These are phyloP conservation scores for Trametes polyzona DNA, from an alignment of 1,284 basidiomycete species.

Conservation along the genomic window DNA sequence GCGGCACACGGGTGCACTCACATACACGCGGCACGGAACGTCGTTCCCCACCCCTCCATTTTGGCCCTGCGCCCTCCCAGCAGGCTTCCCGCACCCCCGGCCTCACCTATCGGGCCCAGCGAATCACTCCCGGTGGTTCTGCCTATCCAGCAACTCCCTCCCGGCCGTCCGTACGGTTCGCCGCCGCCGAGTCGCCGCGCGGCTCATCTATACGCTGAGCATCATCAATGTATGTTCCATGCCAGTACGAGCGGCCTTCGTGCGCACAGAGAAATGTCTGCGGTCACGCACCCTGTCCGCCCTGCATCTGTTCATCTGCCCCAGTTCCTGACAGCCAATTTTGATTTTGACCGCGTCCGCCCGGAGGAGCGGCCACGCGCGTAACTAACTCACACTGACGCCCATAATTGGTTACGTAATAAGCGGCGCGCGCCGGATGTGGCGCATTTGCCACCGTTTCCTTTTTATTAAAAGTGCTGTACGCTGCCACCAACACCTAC, in stretches of 20 bases:
- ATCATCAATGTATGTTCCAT: not conserved
- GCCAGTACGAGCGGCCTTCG: not conserved
- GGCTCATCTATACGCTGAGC: not conserved
- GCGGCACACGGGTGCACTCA: not conserved
- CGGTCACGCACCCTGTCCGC: not conserved
- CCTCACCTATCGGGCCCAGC: slow-evolving; percentile 12
- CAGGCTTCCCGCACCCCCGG: not conserved
- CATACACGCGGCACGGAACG: slow-evolving; percentile 10
- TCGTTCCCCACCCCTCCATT: not conserved
- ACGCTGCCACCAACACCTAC: not conserved
- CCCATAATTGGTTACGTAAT: slow-evolving; percentile 7
- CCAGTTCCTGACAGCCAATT: not conserved
- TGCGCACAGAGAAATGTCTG: not conserved
- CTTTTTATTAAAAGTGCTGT: not conserved
- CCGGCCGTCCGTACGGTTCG: slow-evolving; percentile 4
- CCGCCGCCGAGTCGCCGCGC: slow-evolving; percentile 2
- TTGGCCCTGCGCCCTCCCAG: not conserved
- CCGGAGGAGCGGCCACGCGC: not conserved
- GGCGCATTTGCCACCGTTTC: not conserved
- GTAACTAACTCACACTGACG: not conserved
- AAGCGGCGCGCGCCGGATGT: not conserved
- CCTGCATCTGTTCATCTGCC: not conserved
- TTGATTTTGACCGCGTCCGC: slow-evolving; percentile 1
- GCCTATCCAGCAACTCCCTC: slow-evolving; percentile 18
- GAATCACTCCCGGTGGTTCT: slow-evolving; percentile 13